Conservation (phyloP, 768 basidiomycete genomes). For the Serendipita sp. region DNA sequence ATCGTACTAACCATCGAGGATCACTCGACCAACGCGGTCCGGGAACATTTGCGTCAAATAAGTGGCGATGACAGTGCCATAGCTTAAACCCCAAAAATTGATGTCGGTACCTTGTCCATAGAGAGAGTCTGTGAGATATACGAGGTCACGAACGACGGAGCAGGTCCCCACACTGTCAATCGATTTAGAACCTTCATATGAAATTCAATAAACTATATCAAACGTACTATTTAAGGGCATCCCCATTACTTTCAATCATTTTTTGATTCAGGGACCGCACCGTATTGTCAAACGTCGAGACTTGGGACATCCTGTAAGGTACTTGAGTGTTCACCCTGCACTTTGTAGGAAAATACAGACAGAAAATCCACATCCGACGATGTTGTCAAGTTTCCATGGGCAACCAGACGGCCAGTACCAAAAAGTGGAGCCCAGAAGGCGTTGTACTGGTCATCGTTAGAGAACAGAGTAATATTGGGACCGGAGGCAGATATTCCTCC, state of each 20-base stretch:
- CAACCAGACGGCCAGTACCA: not conserved
- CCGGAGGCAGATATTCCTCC: not conserved
- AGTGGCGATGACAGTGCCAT: conserved; percentile 7
- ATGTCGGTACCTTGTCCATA: not conserved
- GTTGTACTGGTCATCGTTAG: not conserved
- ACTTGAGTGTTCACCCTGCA: not conserved
- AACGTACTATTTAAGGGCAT: conserved; percentile 1
- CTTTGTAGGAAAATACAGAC: not conserved
- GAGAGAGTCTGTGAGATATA: not conserved
- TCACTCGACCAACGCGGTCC: conserved; percentile 7
- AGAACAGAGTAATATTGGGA: not conserved
- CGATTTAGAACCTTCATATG: not conserved
- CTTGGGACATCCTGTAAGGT: not conserved
- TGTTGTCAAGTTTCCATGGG: not conserved
- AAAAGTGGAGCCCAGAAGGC: not conserved
- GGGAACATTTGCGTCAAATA: conserved; percentile 10
- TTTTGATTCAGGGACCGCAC: not conserved
- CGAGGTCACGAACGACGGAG: not conserved
- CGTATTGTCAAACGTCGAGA: not conserved
- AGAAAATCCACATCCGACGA: not conserved
- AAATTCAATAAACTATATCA: not conserved
- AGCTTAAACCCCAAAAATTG: conserved; percentile 2
- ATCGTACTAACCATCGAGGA: conserved; percentile 3
- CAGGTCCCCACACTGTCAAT: not conserved
- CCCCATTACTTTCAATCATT: not conserved